Evolutionary conservation across 352 stramenopile genomes (phyloP).

Genomic region (Globisporangium polare): DNA sequence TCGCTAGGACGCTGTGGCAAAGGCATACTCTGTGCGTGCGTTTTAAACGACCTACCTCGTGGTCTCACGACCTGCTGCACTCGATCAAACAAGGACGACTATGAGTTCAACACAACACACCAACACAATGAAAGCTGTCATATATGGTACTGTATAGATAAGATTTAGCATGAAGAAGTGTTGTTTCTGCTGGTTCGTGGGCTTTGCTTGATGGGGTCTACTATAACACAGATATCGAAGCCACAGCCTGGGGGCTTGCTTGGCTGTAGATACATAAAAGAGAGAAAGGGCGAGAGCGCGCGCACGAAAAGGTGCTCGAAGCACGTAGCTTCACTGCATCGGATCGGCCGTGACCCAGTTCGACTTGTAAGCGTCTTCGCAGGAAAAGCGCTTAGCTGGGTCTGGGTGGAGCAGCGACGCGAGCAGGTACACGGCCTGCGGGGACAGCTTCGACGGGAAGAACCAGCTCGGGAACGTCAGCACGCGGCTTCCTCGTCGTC

Average conservation of each 20-base stretch:
- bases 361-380: constrained; percentile 80
- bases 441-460: constrained; percentile 73
- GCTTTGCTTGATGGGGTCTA: constrained; percentile 5
- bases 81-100: no score
- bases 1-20: no score
- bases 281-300: background rate
- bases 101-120: no score
- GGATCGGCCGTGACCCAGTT: constrained; percentile 47
- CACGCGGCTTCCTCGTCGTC: constrained; percentile 30
- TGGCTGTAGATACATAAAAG: constrained; percentile 23
- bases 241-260: background rate
- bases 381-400: constrained; percentile 69
- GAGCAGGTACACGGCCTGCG: constrained; percentile 61
- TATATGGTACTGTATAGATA: constrained; percentile 21
- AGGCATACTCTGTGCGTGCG: no score
- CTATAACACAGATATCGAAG: constrained; percentile 16
- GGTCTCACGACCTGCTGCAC: no score
- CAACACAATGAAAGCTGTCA: background rate
- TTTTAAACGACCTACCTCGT: no score
- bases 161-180: background rate
- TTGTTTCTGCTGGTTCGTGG: background rate
- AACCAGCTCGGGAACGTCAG: constrained; percentile 82
- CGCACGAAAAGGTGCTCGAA: constrained; percentile 5
- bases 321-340: constrained; percentile 18
- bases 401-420: constrained; percentile 82